phyloP scores from a whole-genome alignment of 306 rosid genomes.

The Leucaena leucocephala region DNA sequence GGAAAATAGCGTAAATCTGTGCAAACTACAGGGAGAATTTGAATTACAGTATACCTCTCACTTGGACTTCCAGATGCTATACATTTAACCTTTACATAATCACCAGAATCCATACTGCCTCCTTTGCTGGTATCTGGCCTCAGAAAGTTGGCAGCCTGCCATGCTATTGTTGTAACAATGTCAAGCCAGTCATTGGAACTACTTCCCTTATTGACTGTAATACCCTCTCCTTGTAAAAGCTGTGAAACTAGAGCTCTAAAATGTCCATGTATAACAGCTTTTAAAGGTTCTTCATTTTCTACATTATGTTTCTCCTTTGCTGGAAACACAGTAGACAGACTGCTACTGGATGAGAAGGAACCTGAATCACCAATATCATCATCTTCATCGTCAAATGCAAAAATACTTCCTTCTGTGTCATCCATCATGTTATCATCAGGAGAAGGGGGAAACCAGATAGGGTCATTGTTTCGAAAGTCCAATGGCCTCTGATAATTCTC shows the following conservation, averaged over 20 bases:
- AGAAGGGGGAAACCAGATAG: conserved; percentile 88
- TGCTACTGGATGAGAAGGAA: conserved; percentile 67
- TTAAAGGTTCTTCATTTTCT: conserved; percentile 80
- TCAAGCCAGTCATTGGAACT: conserved; percentile 81
- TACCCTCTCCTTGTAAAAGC: conserved; percentile 83
- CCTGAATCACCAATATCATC: conserved; percentile 91
- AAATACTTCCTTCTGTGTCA: conserved; percentile 65
- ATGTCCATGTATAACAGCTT: conserved; percentile 82
- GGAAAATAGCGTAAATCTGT: background rate
- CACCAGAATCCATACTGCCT: conserved; percentile 97
- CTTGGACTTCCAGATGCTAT: conserved; percentile 79
- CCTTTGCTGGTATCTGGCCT: conserved; percentile 96
- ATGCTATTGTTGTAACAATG: conserved; percentile 71
- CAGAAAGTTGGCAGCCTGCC: conserved; percentile 96
- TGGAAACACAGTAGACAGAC: conserved; percentile 72
- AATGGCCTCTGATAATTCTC: conserved; percentile 65
- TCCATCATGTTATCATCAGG: conserved; percentile 75
- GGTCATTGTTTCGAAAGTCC: conserved; percentile 88
- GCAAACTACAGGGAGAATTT: conserved; percentile 19
- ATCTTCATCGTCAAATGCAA: conserved; percentile 85
- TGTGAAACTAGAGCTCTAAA: conserved; percentile 94
- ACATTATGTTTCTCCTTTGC: conserved; percentile 72
- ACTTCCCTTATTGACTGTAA: conserved; percentile 60
- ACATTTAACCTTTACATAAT: conserved; percentile 94
- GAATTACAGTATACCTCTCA: conserved; percentile 66